Evolutionary conservation across 2,329 filamentous ascomycete genomes (phyloP).

Genomic region (Coniochaeta hoffmannii): DNA sequence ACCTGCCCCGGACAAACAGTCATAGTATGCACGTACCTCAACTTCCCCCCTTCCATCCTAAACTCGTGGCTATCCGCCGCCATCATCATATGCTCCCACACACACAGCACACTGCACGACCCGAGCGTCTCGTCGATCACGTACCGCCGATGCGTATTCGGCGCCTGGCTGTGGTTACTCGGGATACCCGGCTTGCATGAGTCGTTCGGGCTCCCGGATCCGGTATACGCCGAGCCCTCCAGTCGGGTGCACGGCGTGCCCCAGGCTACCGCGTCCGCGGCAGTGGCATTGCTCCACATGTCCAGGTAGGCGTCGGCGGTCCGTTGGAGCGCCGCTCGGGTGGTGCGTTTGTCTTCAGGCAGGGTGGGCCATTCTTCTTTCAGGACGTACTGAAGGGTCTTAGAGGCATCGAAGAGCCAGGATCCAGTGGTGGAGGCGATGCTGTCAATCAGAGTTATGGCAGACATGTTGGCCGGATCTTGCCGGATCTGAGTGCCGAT

Average conservation of each 20-base stretch:
- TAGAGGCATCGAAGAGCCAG: slow-evolving; percentile 28
- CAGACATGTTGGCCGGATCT: slow-evolving; percentile 5
- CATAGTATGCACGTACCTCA: slow-evolving; percentile 16
- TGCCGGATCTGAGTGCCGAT: slow-evolving; percentile 28
- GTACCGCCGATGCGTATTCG: slow-evolving; percentile 17
- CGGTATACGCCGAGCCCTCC: slow-evolving; percentile 20
- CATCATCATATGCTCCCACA: slow-evolving; percentile 15
- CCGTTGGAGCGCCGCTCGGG: slow-evolving; percentile 17
- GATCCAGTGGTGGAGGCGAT: slow-evolving; percentile 23
- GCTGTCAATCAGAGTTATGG: slow-evolving; percentile 21
- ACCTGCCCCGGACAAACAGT: slow-evolving; percentile 5
- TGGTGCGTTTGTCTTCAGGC: slow-evolving; percentile 17
- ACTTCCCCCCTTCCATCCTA: slow-evolving; percentile 13
- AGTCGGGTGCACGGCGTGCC: slow-evolving; percentile 24
- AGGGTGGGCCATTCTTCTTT: slow-evolving; percentile 23
- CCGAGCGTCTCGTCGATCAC: slow-evolving; percentile 20
- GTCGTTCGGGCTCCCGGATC: slow-evolving; percentile 12
- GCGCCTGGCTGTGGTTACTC: slow-evolving; percentile 12
- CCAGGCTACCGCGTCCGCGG: slow-evolving; percentile 24
- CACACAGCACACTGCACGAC: slow-evolving; percentile 15
- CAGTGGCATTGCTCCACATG: slow-evolving; percentile 24
- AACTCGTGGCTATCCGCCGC: slow-evolving; percentile 16
- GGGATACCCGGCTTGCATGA: slow-evolving; percentile 18
- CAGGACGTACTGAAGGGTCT: slow-evolving; percentile 22
- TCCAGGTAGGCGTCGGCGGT: slow-evolving; percentile 29